Conservation (phyloP, 2,329 filamentous ascomycete species). For the Colletotrichum sp. region DNA sequence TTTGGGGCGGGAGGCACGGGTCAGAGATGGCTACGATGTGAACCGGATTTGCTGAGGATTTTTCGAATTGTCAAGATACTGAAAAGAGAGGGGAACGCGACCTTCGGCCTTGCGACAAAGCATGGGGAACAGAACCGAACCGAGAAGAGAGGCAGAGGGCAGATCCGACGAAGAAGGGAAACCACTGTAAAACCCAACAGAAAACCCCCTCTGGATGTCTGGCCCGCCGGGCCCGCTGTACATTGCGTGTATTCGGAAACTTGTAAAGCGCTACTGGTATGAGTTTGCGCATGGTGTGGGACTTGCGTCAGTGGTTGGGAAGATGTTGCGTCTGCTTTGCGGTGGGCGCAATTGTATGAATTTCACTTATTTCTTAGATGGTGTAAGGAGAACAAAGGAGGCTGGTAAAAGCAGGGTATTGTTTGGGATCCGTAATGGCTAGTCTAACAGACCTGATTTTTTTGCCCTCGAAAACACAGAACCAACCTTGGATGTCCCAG, state of each 20-base stretch:
- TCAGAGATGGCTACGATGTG: conserved; percentile 4
- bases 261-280: not conserved
- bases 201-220: not conserved
- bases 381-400: conserved; percentile 18
- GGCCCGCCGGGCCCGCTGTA: conserved; percentile 3
- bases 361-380: conserved; percentile 8
- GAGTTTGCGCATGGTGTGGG: not conserved
- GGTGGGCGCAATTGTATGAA: not conserved
- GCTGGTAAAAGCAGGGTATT: conserved; percentile 11
- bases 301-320: not conserved
- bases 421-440: conserved; percentile 12
- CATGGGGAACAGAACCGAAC: not conserved
- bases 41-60: conserved; percentile 21
- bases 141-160: not conserved
- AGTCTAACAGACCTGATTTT: conserved; percentile 18
- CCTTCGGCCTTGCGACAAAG: not conserved
- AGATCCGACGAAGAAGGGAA: not conserved
- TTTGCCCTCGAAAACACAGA: not conserved
- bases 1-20: not conserved
- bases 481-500: not conserved
- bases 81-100: conserved; percentile 12
- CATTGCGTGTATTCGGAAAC: conserved; percentile 5
- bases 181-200: not conserved
- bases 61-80: conserved; percentile 20
- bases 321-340: not conserved